Conservation (phyloP, 495 filamentous ascomycete genomes). For the Neurospora intermedia region DNA sequence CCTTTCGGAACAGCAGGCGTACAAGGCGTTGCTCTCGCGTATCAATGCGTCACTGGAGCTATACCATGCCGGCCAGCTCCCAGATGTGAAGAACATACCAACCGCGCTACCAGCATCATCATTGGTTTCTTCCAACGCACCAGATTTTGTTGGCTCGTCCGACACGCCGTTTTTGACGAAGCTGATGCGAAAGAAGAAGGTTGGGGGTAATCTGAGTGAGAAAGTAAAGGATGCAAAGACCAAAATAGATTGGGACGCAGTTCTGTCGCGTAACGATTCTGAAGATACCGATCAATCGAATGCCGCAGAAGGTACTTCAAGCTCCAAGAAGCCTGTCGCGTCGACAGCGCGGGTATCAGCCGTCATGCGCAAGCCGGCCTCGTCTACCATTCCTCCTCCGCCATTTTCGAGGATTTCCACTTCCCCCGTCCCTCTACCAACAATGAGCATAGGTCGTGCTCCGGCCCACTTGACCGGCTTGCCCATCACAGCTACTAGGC, state of each 20-base stretch:
- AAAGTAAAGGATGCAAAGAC: slow-evolving; percentile 48
- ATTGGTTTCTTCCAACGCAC: neutral
- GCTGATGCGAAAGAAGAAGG: slow-evolving; percentile 54
- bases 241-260: slow-evolving; percentile 40
- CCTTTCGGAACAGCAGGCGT: slow-evolving; percentile 43
- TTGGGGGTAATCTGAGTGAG: slow-evolving; percentile 50
- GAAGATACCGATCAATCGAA: slow-evolving; percentile 30
- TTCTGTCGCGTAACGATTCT: slow-evolving; percentile 39
- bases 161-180: slow-evolving; percentile 69
- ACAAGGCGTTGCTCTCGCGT: slow-evolving; percentile 35
- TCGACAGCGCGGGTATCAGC: slow-evolving; percentile 25
- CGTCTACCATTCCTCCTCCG: slow-evolving; percentile 46
- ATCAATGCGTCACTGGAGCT: slow-evolving; percentile 37
- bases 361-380: slow-evolving; percentile 45
- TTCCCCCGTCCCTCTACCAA: slow-evolving; percentile 34
- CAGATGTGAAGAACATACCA: slow-evolving; percentile 32
- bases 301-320: slow-evolving; percentile 9
- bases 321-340: slow-evolving; percentile 13
- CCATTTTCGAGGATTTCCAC: slow-evolving; percentile 3
- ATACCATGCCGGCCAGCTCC: slow-evolving; percentile 35
- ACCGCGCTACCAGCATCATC: slow-evolving; percentile 3
- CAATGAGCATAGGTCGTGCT: slow-evolving; percentile 43
- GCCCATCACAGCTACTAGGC: neutral
- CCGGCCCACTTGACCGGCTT: slow-evolving; percentile 5
- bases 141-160: slow-evolving; percentile 47